Conservation (phyloP, 192 early-diverging fungal genomes). For the Chytriomyces sp. region DNA sequence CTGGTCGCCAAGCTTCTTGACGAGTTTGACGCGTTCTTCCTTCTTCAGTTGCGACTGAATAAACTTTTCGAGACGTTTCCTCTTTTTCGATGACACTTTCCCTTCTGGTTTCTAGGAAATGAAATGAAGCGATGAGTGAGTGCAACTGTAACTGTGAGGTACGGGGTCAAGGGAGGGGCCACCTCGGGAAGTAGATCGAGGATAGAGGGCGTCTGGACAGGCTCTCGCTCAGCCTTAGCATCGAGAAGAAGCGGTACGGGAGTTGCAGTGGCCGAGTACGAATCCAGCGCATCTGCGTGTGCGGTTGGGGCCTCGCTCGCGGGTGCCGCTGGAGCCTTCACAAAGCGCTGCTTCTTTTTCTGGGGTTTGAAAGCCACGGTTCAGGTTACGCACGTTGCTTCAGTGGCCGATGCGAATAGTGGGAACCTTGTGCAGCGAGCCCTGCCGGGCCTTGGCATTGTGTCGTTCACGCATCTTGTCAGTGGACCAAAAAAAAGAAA, state of each 20-base stretch:
- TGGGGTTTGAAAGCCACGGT: not conserved
- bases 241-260: slow-evolving; percentile 17
- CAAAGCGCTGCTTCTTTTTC: slow-evolving; percentile 31
- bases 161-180: not conserved
- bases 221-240: slow-evolving; percentile 14
- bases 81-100: slow-evolving; percentile 55
- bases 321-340: not conserved
- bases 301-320: too few relatives aligned
- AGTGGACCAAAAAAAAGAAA: slow-evolving; percentile 16
- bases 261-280: slow-evolving; percentile 8
- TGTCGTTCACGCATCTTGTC: slow-evolving; percentile 18
- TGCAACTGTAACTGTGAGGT: not conserved
- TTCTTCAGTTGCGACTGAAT: slow-evolving; percentile 62
- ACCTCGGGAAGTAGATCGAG: slow-evolving; percentile 14
- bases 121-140: not conserved
- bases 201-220: not conserved
- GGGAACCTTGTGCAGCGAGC: slow-evolving; percentile 30
- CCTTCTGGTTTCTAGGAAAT: slow-evolving; percentile 25
- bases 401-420: not conserved
- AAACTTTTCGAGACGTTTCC: slow-evolving; percentile 61
- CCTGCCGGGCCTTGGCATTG: slow-evolving; percentile 26
- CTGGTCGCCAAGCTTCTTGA: slow-evolving; percentile 51
- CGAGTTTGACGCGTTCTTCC: slow-evolving; percentile 51
- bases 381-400: not conserved
- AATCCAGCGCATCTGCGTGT: not conserved